phyloP scores from a whole-genome alignment of 305 asterid genomes.

The Caryopteris hybrid region DNA sequence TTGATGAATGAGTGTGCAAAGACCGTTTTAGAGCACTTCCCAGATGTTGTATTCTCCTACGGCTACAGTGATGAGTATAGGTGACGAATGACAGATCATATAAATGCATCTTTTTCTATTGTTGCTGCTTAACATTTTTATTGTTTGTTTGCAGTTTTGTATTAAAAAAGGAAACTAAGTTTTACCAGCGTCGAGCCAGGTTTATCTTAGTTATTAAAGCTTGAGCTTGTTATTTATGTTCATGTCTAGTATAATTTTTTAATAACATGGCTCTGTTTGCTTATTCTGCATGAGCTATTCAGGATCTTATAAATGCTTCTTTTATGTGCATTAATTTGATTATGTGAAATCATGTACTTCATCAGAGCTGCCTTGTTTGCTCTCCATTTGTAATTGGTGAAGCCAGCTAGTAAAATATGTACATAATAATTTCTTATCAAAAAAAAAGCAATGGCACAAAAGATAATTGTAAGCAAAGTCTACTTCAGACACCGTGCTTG shows the following conservation, averaged over 20 bases:
- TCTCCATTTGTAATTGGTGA: too few species aligned
- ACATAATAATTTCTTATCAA: too few species aligned
- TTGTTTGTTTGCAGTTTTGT: slow-evolving; percentile 50
- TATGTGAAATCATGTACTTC: background rate
- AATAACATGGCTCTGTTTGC: background rate
- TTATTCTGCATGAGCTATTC: background rate
- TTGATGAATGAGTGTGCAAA: slow-evolving; percentile 79
- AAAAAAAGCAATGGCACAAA: too few species aligned
- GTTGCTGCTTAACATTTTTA: background rate
- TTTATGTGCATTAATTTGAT: background rate
- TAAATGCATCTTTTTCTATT: background rate
- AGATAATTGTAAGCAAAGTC: too few species aligned
- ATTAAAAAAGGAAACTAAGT: slow-evolving; percentile 62
- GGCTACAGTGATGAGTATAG: slow-evolving; percentile 74
- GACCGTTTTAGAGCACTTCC: slow-evolving; percentile 65
- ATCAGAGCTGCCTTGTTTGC: too few species aligned
- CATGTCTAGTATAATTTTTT: background rate
- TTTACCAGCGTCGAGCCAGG: slow-evolving; percentile 89
- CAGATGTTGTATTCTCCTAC: slow-evolving; percentile 63
- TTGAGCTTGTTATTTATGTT: too few species aligned
- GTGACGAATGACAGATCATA: slow-evolving; percentile 22
- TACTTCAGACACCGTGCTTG: too few species aligned
- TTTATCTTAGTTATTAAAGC: slow-evolving; percentile 16
- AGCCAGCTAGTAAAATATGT: too few species aligned
- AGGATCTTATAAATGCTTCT: background rate